Base-by-base conservation (phyloP, 306 rosid species). In the Prunus salicina region DNA sequence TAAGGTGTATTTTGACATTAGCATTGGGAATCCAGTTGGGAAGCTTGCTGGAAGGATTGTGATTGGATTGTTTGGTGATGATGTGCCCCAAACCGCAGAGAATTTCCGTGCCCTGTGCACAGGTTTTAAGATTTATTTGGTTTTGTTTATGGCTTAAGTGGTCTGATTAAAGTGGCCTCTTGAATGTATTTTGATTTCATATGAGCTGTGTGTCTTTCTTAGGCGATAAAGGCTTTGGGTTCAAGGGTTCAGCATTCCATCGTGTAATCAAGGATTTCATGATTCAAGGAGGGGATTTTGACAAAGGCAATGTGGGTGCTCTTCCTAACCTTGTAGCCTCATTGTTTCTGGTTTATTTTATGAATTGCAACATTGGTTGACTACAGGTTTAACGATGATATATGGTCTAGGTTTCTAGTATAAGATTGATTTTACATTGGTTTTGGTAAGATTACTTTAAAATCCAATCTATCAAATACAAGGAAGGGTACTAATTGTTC, bases 281-380 rank as follows among this genome's bases (percentile, higher is more conserved):
- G 99, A 92, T 95, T 84, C 99, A 95, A 85, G 99, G 97, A 34
- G 99, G 99, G 16, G 97, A 92, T 75, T 95, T 95, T 51, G 97
- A 90, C 56, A 95, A 95, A 63, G 97, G 97, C 77, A 95, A 95
- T 87, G 98, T 91, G 79, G 30, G 96, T 82, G 55, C 50, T 52
- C 70, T n/a, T 79, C 62, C 25, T 61, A 14, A 45, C 24, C 63
- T 72, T 34, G 3, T 18, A 3, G 52, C 43, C 57, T 51, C 27
- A 0, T 73, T 2, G 24, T 28, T 66, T 72, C 12, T 41, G 19
- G n/a, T 56, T 53, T 19, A 14, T 46, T 72, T 51, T 63, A 9
- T 68, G 51, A 41, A 15, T 47, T 81, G 76, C 67, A 2, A 24
- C 76, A 9, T 32, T 64, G 9, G 38, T 34, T 20, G 25, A 19